phyloP scores from a whole-genome alignment of 1,284 basidiomycete species.

The Apiotrichum montevideense region DNA sequence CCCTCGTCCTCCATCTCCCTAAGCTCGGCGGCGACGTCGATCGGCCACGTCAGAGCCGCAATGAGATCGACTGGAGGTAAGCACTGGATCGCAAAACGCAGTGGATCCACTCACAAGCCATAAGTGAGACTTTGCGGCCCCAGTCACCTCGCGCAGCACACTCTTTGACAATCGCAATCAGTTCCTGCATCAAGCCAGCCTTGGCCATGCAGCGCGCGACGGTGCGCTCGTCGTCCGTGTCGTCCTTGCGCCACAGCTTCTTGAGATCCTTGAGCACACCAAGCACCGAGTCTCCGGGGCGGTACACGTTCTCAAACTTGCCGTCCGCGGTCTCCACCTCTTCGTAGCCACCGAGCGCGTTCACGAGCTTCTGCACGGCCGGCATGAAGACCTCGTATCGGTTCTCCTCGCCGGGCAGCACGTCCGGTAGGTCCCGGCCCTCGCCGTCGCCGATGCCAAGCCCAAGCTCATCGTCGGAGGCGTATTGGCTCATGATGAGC shows the following conservation, averaged over 20 bases:
- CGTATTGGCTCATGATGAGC: slow-evolving; percentile 5
- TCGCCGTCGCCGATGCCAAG: not conserved
- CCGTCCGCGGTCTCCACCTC: slow-evolving; percentile 52
- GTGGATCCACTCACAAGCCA: slow-evolving; percentile 54
- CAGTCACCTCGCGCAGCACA: slow-evolving; percentile 61
- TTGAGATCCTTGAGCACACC: slow-evolving; percentile 89
- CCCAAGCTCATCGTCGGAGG: slow-evolving; percentile 2
- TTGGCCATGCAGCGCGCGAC: slow-evolving; percentile 85
- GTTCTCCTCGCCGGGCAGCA: slow-evolving; percentile 18
- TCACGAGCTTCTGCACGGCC: slow-evolving; percentile 42
- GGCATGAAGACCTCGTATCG: slow-evolving; percentile 40
- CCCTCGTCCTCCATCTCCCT: slow-evolving; percentile 74
- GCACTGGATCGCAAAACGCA: not conserved
- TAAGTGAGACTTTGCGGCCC: slow-evolving; percentile 65
- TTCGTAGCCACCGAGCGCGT: slow-evolving; percentile 46
- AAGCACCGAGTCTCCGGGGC: slow-evolving; percentile 73
- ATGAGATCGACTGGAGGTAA: slow-evolving; percentile 62
- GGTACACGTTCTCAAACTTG: slow-evolving; percentile 55
- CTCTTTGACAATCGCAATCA: slow-evolving; percentile 74
- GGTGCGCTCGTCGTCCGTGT: slow-evolving; percentile 87
- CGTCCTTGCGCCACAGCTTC: slow-evolving; percentile 88
- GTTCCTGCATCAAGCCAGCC: slow-evolving; percentile 75
- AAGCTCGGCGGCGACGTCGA: slow-evolving; percentile 83
- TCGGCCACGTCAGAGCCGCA: slow-evolving; percentile 95
- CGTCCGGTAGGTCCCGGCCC: slow-evolving; percentile 1